Evolutionary conservation across 2,329 filamentous ascomycete species (phyloP), one percentile per base, ranked within the genome.

Genomic region (Fusarium devonianum): DNA sequence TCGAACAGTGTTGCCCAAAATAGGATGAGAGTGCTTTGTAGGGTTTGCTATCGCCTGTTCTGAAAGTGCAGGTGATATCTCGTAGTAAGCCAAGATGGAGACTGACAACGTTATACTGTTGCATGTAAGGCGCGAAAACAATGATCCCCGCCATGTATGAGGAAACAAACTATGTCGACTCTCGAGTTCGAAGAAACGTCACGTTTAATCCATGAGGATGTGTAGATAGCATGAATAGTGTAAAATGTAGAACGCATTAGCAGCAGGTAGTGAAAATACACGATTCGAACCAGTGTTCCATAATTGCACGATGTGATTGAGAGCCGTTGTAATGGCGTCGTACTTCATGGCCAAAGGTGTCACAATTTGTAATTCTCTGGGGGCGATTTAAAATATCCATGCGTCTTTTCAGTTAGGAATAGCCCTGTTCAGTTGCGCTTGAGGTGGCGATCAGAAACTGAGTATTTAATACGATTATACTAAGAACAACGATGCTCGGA

Each of bases 271-370:
- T n/a, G n/a, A n/a, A n/a, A n/a, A n/a, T n/a, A n/a, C n/a, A n/a
- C n/a, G n/a, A n/a, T n/a, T n/a, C n/a, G n/a, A n/a, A n/a, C n/a
- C n/a, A n/a, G n/a, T n/a, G n/a, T n/a, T n/a, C n/a, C n/a, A n/a
- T n/a, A n/a, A n/a, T n/a, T n/a, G n/a, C 52, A 58, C 22, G 37
- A 46, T 53, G 50, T 49, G 48, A 52, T 46, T 47, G 41, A 45
- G 45, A 49, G n/a, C n/a, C n/a, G n/a, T n/a, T n/a, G n/a, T n/a
- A n/a, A n/a, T n/a, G n/a, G 12, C 17, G 30, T 42, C 13, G 17
- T 34, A 53, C 21, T 39, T 47, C 44, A 37, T 46, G 49, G 38
- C 37, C 40, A 59, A 49, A 37, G 50, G 35, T 29, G 40, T 51
- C 40, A 53, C 52, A 54, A 45, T 41, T 56, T 21, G 18, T n/a